Evolutionary conservation across 75 land plant genomes (phyloP), one percentile per base, ranked within the genome.

Genomic region (Adiantum capillusveneris): DNA sequence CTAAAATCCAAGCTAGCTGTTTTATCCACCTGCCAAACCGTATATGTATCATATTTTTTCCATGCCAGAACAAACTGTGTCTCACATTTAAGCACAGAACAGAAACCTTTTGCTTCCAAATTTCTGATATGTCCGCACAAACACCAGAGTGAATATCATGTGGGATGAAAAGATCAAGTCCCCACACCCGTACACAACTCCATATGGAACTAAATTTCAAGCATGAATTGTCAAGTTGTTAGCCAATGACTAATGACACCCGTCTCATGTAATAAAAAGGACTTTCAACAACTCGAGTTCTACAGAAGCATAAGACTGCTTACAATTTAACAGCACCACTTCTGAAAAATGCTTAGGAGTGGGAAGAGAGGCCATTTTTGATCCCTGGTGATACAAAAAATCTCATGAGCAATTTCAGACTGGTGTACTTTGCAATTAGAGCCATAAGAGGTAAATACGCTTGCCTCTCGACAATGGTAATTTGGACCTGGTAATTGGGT

Each of bases 401-500:
- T n/a, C n/a, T n/a, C n/a, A n/a, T n/a, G n/a, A n/a, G n/a, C 37
- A 34, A 34, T 34, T 34, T 5, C 3, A 34, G 9, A 34, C 37
- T 34, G 37, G 3, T 9, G 9, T 3, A 34, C 9, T 34, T 34
- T 34, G n/a, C n/a, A n/a, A n/a, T n/a, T n/a, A n/a, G n/a, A n/a
- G n/a, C n/a, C n/a, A n/a, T n/a, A 34, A 34, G 37, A 34, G 3
- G 37, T 9, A 5, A 34, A 3, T 5, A 56, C 13, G 31, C 45
- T 57, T 49, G 87, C 99, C 96, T 95, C 99, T 17, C 87, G 97
- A 61, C 99, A 95, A 42, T 95, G 99, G 68, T 95, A 95, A 60
- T 95, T 95, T 36, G 99, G 97, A 44, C 97, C 99, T 52, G 99
- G 99, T 58, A 95, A 85, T 65, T 85, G 89, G 28, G 99, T 95